Percentiles rank a stretch among this genome's conserved stretches.
Conservation (phyloP, 805 yeast species). For the Cyberlindnera amylophila region DNA sequence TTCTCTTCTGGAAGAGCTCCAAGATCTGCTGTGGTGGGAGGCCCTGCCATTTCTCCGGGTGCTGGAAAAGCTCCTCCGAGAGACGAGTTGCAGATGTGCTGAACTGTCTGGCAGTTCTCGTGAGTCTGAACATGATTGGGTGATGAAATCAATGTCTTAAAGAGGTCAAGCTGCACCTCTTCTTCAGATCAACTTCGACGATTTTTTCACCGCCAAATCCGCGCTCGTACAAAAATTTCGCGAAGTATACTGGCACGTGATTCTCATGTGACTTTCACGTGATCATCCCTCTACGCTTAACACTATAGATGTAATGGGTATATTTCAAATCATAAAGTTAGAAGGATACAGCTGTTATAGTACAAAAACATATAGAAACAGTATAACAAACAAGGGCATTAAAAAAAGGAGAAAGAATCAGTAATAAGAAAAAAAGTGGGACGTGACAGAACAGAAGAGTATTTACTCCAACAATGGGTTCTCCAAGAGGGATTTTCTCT, state of each 20-base stretch:
- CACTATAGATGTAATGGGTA: too few species aligned
- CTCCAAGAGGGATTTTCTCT: conserved; percentile 32
- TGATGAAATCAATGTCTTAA: background rate
- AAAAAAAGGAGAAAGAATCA: background rate
- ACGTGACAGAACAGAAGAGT: too few species aligned
- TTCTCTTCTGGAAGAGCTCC: conserved; percentile 57
- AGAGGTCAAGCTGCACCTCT: background rate
- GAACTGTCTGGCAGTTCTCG: conserved; percentile 17
- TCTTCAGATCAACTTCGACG: conserved; percentile 4
- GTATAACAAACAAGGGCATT: background rate
- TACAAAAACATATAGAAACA: background rate
- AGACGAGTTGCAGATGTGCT: conserved; percentile 11
- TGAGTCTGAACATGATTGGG: conserved; percentile 12
- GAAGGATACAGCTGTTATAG: background rate
- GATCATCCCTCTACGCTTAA: too few species aligned
- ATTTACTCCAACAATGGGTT: background rate
- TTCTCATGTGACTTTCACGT: too few species aligned
- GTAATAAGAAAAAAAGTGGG: background rate
- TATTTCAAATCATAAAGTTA: too few species aligned
- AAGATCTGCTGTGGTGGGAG: conserved; percentile 61
- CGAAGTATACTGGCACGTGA: too few species aligned
- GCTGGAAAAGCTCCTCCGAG: conserved; percentile 11
- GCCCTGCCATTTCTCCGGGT: conserved; percentile 68
- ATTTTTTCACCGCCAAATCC: conserved; percentile 5
- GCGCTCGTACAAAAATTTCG: background rate